Base-by-base conservation (phyloP, 495 filamentous ascomycete species). In the Neurospora tetraspora region DNA sequence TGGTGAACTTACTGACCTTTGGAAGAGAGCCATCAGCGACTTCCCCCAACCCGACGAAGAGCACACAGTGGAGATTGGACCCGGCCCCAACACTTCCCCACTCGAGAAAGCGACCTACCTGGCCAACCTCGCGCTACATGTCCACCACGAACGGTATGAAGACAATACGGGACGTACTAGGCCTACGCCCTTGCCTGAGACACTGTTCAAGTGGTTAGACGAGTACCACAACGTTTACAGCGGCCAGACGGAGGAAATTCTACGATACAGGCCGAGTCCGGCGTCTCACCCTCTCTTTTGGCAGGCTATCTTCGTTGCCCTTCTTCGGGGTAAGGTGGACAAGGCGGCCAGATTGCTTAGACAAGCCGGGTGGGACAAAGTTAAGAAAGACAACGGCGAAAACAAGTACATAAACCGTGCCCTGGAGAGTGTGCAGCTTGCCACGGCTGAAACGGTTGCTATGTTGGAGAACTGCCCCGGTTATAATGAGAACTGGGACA, bases 141-240 rank as follows among this genome's bases (percentile, higher is more conserved):
- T 96, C 39, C 91, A 94, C 75, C 91, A 96, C 77, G 91, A 92
- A 39, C 84, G 85, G 27, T 80, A 78, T 73, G 34, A 40, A 20
- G 81, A 85, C 39, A 80, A 83, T 8, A 81, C 80, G 68, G 81
- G 82, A 14, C 78, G 81, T 23, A 27, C 73, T 23, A 76, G 69
- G 71, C 72, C 76, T 65, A 75, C 80, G 42, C 86, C 92, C 7
- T 81, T 95, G 7, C 92, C 94, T 16, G 89, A 89, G 74, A 84
- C 93, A 38, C 83, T 98, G 18, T 85, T 96, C 31, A 86, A 91
- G 73, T 98, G 94, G 94, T 83, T 96, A 43, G 85, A 92, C 70
- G 83, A 84, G 4, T 86, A 91, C 75, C 90, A 95, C 77, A 85
- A 89, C 68, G 82, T 90, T 36, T 89, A 89, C 73, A 80, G 80